phyloP scores from a whole-genome alignment of 805 yeast genomes.

The Wickerhamiella brachini region DNA sequence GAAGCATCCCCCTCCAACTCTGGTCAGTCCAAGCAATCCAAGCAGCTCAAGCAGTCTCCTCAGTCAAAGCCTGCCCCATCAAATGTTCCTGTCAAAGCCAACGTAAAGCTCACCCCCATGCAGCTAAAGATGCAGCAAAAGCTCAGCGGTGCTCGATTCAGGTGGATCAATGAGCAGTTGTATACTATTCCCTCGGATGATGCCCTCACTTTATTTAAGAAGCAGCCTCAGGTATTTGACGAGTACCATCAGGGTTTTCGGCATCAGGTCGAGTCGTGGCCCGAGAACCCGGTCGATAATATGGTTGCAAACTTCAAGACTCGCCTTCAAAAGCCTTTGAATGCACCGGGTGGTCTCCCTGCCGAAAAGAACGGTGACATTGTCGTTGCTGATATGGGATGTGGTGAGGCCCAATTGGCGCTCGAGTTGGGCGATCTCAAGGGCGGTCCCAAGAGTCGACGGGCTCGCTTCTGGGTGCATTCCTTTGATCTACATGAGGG shows the following conservation, averaged over 20 bases:
- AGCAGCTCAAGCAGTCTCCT: not conserved
- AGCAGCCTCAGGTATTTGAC: constrained; percentile 79
- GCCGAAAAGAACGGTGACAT: constrained; percentile 37
- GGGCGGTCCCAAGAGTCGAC: constrained; percentile 24
- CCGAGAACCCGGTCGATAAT: constrained; percentile 94
- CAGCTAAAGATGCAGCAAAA: constrained; percentile 95
- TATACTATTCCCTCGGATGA: constrained; percentile 71
- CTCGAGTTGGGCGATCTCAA: constrained; percentile 38
- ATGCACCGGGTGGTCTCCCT: constrained; percentile 94
- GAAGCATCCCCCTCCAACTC: no score
- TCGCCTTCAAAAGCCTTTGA: constrained; percentile 43
- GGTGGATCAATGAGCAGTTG: constrained; percentile 98
- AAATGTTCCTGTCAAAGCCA: not conserved
- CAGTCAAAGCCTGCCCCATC: not conserved
- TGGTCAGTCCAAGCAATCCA: no score
- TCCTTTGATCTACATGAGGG: constrained; percentile 83
- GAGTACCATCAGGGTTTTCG: constrained; percentile 94
- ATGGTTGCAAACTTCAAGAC: constrained; percentile 57
- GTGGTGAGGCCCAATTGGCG: constrained; percentile 92
- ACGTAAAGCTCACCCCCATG: constrained; percentile 53
- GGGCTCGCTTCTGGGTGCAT: constrained; percentile 44
- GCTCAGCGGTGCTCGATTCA: constrained; percentile 83
- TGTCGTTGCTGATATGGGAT: constrained; percentile 95
- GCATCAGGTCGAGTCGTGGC: constrained; percentile 94
- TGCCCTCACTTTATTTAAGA: constrained; percentile 57